These are phyloP conservation scores for Trichoderma sp. DNA, from an alignment of 2,329 filamentous ascomycete species.

Conservation along the genomic window DNA sequence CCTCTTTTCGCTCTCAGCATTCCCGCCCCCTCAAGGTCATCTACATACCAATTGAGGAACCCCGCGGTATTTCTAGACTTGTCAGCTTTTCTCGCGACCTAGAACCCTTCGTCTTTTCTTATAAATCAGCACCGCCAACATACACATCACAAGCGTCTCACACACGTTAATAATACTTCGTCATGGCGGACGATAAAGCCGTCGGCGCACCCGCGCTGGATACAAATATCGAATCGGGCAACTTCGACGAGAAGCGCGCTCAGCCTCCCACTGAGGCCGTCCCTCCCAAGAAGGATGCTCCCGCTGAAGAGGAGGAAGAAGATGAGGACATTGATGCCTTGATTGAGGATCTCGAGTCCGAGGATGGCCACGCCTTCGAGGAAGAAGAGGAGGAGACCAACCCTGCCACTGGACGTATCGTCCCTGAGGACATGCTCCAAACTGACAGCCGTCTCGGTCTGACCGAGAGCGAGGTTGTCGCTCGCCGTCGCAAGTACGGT, in stretches of 20 bases:
- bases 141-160: conserved; percentile 17
- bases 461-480: conserved; percentile 65
- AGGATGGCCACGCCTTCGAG: conserved; percentile 67
- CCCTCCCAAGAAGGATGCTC: conserved; percentile 41
- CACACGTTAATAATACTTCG: conserved; percentile 2
- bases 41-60: neutral
- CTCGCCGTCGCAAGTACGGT: conserved; percentile 69
- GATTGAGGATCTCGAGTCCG: conserved; percentile 82
- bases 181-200: conserved; percentile 56
- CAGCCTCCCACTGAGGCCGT: conserved; percentile 34
- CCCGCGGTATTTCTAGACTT: conserved; percentile 20
- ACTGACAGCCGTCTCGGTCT: conserved; percentile 74
- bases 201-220: conserved; percentile 57
- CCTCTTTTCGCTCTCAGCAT: conserved; percentile 20
- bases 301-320: conserved; percentile 65
- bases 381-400: conserved; percentile 56
- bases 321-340: conserved; percentile 83
- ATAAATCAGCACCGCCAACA: neutral
- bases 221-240: conserved; percentile 63
- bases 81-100: conserved; percentile 6
- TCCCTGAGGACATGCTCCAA: conserved; percentile 73
- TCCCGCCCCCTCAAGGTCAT: conserved; percentile 14
- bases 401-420: conserved; percentile 55
- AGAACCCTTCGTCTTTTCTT: conserved; percentile 17
- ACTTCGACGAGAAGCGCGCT: conserved; percentile 63